Base-by-base conservation (phyloP, 495 filamentous ascomycete species). In the Annulohypoxylon maeteangense region DNA sequence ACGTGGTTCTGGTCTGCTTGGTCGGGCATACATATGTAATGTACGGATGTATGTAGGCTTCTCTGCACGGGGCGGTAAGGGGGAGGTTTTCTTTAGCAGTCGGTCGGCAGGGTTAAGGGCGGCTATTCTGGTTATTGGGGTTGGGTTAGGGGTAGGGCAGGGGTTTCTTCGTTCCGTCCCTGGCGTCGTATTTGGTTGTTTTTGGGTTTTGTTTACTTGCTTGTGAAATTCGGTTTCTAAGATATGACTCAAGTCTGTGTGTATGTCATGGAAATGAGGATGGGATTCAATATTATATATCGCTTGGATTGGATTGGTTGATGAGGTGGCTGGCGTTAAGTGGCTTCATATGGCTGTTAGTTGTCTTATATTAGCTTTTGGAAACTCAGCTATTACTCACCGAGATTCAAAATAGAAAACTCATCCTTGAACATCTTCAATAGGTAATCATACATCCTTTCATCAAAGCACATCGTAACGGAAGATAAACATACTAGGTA, bases 1-100 rank as follows among this genome's bases (percentile, higher is more conserved):
- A 65, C 60, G 67, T 70, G 67, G 22, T 62, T 65, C 14, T 34
- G n/a, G 0, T 54, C 27, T 51, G 12, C 34, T 40, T 61, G 56
- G 65, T 72, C 65, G 65, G 70, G 70, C 70, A 72, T 67, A 67
- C 70, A 72, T 68, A 67, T 36, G 45, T 40, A 38, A 47, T 57
- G 27, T 36, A 45, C 16, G 20, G 18, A 16, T 27, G 23, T 50
- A 53, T 25, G 23, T 53, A 53, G 32, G 55, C 32, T 20, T 6
- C 45, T 57, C 58, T 72, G 70, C 65, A 68, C 47, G 48, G 36
- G 36, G 60, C 59, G 60, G 65, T 47, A 68, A 56, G 32, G 64
- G 50, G 36, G 57, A 61, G 42, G 16, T 53, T 14, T 51, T 25
- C 40, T 44, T 29, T 23, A 51, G 47, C 47, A 51, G 22, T 18